Percentiles rank a stretch among this genome's conserved stretches.
Evolutionary conservation across 768 basidiomycete genomes (phyloP).

Genomic region (Auriculariales sp.): DNA sequence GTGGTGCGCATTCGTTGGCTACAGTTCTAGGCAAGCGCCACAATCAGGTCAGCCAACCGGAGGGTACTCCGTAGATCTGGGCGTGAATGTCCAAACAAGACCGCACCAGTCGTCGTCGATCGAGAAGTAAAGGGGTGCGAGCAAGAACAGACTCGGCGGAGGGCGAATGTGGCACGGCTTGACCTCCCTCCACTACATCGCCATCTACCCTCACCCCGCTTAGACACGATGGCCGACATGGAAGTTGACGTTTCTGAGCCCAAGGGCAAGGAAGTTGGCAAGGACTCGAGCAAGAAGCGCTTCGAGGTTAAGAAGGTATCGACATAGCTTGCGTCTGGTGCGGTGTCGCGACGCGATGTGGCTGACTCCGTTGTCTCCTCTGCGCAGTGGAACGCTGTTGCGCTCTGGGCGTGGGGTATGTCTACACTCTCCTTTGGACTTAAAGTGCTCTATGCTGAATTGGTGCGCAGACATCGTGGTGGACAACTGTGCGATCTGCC

Average conservation of each 20-base stretch:
- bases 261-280: constrained; percentile 26
- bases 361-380: background rate
- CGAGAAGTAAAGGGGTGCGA: too few species aligned
- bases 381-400: constrained; percentile 91
- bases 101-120: too few species aligned
- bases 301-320: constrained; percentile 99
- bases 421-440: constrained; percentile 1
- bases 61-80: too few species aligned
- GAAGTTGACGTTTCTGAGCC: constrained; percentile 53
- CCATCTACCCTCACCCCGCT: too few species aligned
- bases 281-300: constrained; percentile 55
- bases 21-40: too few species aligned
- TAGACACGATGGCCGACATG: constrained; percentile 50
- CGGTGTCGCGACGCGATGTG: background rate
- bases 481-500: constrained; percentile 98
- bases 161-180: too few species aligned
- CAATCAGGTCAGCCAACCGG: too few species aligned
- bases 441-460: constrained; percentile 6
- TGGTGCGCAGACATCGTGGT: constrained; percentile 78
- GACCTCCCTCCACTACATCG: too few species aligned
- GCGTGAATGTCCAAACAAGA: too few species aligned
- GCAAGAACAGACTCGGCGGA: too few species aligned
- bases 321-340: constrained; percentile 10
- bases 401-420: constrained; percentile 97
- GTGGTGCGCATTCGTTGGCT: too few species aligned